Evolutionary conservation across 1,284 basidiomycete species (phyloP), one percentile per base, ranked within the genome.

Genomic region (Apiotrichum brassicae): DNA sequence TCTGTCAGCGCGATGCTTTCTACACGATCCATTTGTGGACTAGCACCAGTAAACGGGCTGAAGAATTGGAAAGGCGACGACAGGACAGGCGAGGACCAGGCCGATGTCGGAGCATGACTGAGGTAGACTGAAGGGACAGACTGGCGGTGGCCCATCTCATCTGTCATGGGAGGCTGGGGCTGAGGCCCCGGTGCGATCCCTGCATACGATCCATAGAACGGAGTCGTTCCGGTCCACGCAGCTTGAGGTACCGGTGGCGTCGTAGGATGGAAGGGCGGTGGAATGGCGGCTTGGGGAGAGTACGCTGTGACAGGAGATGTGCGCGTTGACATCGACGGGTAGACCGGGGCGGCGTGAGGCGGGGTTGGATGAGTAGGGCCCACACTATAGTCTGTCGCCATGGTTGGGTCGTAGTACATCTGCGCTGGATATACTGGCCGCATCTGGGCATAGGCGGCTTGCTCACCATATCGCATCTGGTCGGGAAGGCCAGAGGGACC

Each of bases 31-130:
- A 43, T 30, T 23, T 47, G 50, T 16, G 50, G 50, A 24, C 35
- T 47, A 6, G 51, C 43, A 6, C 19, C 24, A 7, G 43, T 46
- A 20, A 41, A 56, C 2, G 48, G 48, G 30, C 28, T 45, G 39
- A 48, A 56, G 43, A 50, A 56, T 46, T 52, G 50, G 28, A 48
- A 56, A 1, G 51, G 54, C 6, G 54, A 35, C 16, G 54, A 48
- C 13, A 56, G 24, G 11, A 56, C 51, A 1, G 51, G 48, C 7
- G 54, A 56, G 3, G 54, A 53, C 54, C 54, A 56, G 0, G 45
- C 51, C 7, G 48, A 40, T 4, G 25, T 35, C 8, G 54, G 45
- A 0, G 51, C 42, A 25, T 49, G 52, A 6, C 43, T 30, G 5
- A 56, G 35, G 19, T 48, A 56, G 14, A 56, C 46, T 3, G 51